Percentiles rank a stretch among this genome's conserved stretches.
These are phyloP conservation scores for Sarocladiaceae sp. DNA, from an alignment of 2,329 filamentous ascomycete species.

Conservation along the genomic window DNA sequence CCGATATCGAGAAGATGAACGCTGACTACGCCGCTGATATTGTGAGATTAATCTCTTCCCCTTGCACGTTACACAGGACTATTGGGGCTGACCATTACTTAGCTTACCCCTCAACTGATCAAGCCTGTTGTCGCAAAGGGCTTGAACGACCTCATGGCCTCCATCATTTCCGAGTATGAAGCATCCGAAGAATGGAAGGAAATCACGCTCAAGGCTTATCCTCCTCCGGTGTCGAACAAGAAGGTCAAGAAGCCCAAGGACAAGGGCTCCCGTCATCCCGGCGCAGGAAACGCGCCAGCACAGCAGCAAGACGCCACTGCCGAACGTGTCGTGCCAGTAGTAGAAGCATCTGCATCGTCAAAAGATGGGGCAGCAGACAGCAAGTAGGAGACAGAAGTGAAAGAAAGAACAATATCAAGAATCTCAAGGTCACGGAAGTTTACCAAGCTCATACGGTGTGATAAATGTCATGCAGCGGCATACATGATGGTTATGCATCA, in stretches of 20 bases:
- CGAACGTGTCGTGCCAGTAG: constrained; percentile 3
- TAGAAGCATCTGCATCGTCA: constrained; percentile 1
- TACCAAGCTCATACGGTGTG: too few relatives aligned
- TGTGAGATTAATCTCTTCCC: constrained; percentile 35
- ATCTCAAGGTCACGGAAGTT: too few relatives aligned
- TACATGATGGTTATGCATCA: too few relatives aligned
- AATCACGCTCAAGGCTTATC: constrained; percentile 71
- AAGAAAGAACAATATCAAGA: background rate
- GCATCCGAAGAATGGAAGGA: constrained; percentile 72
- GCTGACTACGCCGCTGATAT: constrained; percentile 77
- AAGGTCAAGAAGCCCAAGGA: constrained; percentile 77
- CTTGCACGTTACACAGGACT: background rate
- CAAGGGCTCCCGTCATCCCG: constrained; percentile 63
- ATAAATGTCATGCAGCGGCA: too few relatives aligned
- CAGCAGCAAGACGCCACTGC: background rate
- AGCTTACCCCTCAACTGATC: constrained; percentile 76
- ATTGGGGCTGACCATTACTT: constrained; percentile 5
- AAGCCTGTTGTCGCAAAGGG: constrained; percentile 79
- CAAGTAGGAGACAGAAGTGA: background rate
- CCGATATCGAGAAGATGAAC: constrained; percentile 67
- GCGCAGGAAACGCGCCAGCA: constrained; percentile 17
- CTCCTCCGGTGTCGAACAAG: constrained; percentile 50
- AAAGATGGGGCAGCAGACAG: background rate
- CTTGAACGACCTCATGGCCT: constrained; percentile 68
- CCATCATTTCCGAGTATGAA: constrained; percentile 72